Evolutionary conservation across 768 basidiomycete genomes (phyloP), one percentile per base, ranked within the genome.

Genomic region (Lactarius tabidus): DNA sequence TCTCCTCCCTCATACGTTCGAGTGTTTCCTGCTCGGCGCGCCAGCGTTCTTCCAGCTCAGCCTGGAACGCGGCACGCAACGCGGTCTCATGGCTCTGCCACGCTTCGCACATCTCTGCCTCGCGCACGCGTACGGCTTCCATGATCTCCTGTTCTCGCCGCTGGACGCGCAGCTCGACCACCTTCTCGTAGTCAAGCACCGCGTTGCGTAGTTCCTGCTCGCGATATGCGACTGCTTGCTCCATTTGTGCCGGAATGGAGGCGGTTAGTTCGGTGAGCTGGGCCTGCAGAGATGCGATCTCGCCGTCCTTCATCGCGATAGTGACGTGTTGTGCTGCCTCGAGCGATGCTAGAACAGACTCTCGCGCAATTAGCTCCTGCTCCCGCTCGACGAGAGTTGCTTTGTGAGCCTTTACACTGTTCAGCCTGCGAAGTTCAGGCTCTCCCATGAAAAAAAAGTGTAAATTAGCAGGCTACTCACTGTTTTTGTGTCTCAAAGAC

Each of bases 401-500:
- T 70, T 85, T 86, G 75, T 90, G 89, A 0, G 73, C 70, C 75
- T 90, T 91, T 33, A 91, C 85, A 1, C 80, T 78, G 31, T 79
- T 77, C 18, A 91, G 77, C 81, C 91, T 92, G 62, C 17, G 33
- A 39, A 35, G 51, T 41, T 12, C 28, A 36, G 39, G 18, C 9
- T 10, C 14, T 23, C 29, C 20, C 23, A 28, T 45, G 20, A 52
- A 60, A 29, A 38, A 38, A 36, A 68, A 23, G 39, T 33, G 60
- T n/a, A 60, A n/a, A n/a, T n/a, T n/a, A n/a, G n/a, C n/a, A n/a
- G n/a, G n/a, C n/a, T n/a, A 51, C 84, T 33, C 65, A 90, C 91
- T 91, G 85, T 70, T 90, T 92, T 69, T 91, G 87, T 0, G 90
- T 85, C 71, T 93, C 91, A 10, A 84, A 75, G 20, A 92, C 85